phyloP scores from a whole-genome alignment of 1,139 yeast genomes.

The Nadsonia commutata region DNA sequence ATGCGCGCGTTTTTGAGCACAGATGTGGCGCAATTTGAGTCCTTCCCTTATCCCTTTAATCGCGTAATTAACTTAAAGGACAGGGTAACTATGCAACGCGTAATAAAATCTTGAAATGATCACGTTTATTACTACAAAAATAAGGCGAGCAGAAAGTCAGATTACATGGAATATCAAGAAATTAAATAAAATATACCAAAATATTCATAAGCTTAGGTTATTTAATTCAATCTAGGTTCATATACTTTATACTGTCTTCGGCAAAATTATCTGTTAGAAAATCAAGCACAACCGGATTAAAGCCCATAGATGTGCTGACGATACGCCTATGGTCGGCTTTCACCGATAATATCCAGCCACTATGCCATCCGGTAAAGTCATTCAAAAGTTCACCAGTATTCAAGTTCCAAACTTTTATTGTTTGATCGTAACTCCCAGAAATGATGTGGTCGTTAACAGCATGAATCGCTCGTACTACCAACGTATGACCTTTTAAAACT shows the following conservation, averaged over 20 bases:
- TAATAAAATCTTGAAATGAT: too few relatives aligned
- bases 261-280: slow-evolving; percentile 14
- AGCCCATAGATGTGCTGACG: slow-evolving; percentile 22
- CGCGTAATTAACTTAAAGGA: background rate
- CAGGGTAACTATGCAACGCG: too few relatives aligned
- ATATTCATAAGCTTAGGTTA: too few relatives aligned
- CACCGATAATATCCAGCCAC: slow-evolving; percentile 24
- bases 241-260: too few relatives aligned
- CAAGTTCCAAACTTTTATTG: slow-evolving; percentile 25
- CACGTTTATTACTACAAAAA: too few relatives aligned
- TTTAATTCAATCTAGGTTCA: too few relatives aligned
- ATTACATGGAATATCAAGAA: too few relatives aligned
- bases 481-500: slow-evolving; percentile 19
- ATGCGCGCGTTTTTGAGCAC: background rate
- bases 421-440: slow-evolving; percentile 25
- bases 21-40: background rate
- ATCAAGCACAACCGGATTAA: slow-evolving; percentile 21
- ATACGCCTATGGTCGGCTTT: slow-evolving; percentile 19
- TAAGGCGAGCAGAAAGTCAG: too few relatives aligned
- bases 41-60: background rate
- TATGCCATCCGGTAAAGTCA: slow-evolving; percentile 20
- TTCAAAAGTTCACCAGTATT: slow-evolving; percentile 16
- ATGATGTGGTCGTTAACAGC: slow-evolving; percentile 17
- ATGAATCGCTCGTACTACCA: slow-evolving; percentile 21
- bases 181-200: too few relatives aligned